Evolutionary conservation across 2,329 filamentous ascomycete genomes (phyloP).

Genomic region (Neonectria coccinea): DNA sequence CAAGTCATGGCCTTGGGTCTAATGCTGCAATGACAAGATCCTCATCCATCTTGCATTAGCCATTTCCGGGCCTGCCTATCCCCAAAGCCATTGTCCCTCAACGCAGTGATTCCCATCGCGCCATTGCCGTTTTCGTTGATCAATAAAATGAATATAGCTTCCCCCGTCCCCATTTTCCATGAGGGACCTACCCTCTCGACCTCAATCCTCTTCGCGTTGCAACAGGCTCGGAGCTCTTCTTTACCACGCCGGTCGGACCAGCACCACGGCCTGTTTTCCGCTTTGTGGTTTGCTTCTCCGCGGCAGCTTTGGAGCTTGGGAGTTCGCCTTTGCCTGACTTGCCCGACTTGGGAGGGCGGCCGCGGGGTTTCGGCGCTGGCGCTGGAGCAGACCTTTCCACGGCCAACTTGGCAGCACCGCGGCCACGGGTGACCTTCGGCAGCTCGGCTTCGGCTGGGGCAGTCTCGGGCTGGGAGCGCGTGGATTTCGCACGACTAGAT

Average conservation of each 20-base stretch:
- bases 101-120: neutral
- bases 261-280: conserved; percentile 28
- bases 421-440: conserved; percentile 26
- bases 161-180: neutral
- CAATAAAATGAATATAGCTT: neutral
- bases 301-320: conserved; percentile 27
- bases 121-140: neutral
- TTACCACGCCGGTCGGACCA: conserved; percentile 35
- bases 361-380: conserved; percentile 34
- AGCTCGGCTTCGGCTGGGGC: neutral
- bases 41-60: neutral
- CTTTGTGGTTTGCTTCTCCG: conserved; percentile 25
- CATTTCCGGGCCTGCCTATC: neutral
- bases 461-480: conserved; percentile 6
- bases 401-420: conserved; percentile 24
- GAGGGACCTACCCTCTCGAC: conserved; percentile 27
- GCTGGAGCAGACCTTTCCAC: conserved; percentile 29
- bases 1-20: neutral
- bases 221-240: conserved; percentile 35
- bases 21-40: neutral
- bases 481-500: neutral
- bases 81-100: neutral
- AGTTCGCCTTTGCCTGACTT: conserved; percentile 44
- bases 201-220: conserved; percentile 35
- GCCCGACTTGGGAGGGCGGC: conserved; percentile 38